Evolutionary conservation across 495 filamentous ascomycete species (phyloP).

Genomic region (Monascus purpureus): DNA sequence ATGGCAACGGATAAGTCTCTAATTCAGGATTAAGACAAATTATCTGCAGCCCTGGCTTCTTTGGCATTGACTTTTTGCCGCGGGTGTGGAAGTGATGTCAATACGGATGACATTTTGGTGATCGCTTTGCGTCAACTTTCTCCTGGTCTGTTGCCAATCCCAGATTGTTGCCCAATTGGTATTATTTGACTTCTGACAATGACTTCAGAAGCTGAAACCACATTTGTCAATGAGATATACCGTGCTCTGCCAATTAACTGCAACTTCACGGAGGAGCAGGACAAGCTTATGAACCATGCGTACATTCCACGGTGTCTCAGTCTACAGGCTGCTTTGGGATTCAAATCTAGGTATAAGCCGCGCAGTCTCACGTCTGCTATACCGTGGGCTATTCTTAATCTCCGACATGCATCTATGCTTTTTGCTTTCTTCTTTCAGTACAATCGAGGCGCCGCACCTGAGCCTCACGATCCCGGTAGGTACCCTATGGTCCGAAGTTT

Average conservation of each 20-base stretch:
- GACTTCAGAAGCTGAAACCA: constrained; percentile 24
- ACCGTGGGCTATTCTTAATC: constrained; percentile 57
- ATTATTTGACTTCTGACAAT: too few relatives aligned
- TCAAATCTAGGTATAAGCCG: constrained; percentile 40
- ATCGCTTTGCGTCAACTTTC: constrained; percentile 38
- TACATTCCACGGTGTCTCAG: constrained; percentile 56
- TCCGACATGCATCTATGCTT: constrained; percentile 54
- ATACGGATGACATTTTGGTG: constrained; percentile 64
- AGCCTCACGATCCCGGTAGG: constrained; percentile 52
- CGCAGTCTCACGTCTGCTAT: constrained; percentile 53
- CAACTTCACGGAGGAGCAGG: constrained; percentile 58
- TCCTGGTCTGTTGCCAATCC: constrained; percentile 36
- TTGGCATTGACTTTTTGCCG: constrained; percentile 47
- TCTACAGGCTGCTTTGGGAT: constrained; percentile 55
- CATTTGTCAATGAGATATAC: constrained; percentile 50
- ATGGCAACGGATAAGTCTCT: background rate
- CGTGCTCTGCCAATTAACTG: constrained; percentile 50
- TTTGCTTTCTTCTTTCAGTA: constrained; percentile 46
- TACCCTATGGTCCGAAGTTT: background rate
- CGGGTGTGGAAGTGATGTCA: constrained; percentile 38
- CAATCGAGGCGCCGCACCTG: constrained; percentile 30
- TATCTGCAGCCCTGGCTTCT: constrained; percentile 40
- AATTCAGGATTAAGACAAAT: constrained; percentile 23
- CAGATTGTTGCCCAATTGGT: too few relatives aligned
- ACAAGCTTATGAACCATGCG: constrained; percentile 53